Base-by-base conservation (phyloP, 306 rosid species). In the Mimosa pudica region DNA sequence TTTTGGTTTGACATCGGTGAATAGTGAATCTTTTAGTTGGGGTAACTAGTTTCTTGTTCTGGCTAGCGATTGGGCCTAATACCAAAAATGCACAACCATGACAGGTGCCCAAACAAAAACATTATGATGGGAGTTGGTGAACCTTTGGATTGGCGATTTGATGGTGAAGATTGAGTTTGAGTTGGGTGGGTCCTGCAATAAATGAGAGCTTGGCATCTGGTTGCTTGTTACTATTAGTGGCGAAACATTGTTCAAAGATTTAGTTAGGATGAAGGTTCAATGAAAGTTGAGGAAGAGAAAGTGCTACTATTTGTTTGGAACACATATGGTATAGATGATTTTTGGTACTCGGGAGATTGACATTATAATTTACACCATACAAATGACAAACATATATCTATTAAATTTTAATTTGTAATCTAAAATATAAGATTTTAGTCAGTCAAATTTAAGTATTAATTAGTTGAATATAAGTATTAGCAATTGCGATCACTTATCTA, bases 111-210 rank as follows among this genome's bases (percentile, higher is more conserved):
- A 52, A 77, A 77, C n/a, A 38, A 62, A 42, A 67, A 45, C 42
- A 38, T 5, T 38, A n/a, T 18, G 65, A 57, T 61, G 79, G 80
- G 55, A 83, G 81, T 73, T 74, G 93, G 87, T 86, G 76, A 81
- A 70, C 71, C 77, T 81, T 86, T 58, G 77, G 88, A 89, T 71
- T 66, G 62, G 73, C 72, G 82, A 83, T 79, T 75, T 80, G 88
- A 90, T 83, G 71, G 65, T 73, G 82, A 68, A 67, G 70, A 76
- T 73, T 66, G 72, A 66, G 75, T 58, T 57, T 66, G 72, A 66
- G 72, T 49, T 48, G 71, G 70, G 6, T 38, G 70, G 81, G 82
- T 33, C 79, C 82, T 86, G 36, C 18, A 38, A 2, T 0, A 0
- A 9, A 69, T 44, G 55, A n/a, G 58, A 12, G 30, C n/a, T n/a